Conservation (phyloP, 306 rosid genomes). For the Sechiopsis laciniata region DNA sequence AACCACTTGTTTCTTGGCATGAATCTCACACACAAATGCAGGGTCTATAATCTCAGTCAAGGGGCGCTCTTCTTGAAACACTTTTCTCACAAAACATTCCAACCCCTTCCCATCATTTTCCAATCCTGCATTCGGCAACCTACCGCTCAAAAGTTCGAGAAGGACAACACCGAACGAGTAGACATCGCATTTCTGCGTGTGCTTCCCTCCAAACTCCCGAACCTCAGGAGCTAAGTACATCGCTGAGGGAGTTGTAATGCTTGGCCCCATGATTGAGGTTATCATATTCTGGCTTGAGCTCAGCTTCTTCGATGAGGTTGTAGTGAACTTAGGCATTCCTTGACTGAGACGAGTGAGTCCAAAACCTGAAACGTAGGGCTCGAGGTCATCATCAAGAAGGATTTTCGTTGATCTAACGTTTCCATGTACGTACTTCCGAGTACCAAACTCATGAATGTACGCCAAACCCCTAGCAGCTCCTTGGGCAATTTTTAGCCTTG, state of each 20-base stretch:
- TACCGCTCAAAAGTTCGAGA: conserved; percentile 53
- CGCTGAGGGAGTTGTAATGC: conserved; percentile 35
- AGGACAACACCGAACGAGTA: conserved; percentile 63
- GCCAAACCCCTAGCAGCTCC: conserved; percentile 69
- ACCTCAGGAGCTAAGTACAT: conserved; percentile 60
- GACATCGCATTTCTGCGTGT: conserved; percentile 72
- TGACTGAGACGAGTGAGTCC: conserved; percentile 53
- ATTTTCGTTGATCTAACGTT: conserved; percentile 65
- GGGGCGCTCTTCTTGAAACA: conserved; percentile 51
- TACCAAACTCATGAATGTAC: conserved; percentile 60
- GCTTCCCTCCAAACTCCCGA: conserved; percentile 44
- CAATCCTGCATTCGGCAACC: conserved; percentile 42
- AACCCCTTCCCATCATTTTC: conserved; percentile 50
- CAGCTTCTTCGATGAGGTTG: conserved; percentile 35
- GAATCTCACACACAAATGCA: conserved; percentile 45
- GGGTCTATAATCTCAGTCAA: conserved; percentile 64
- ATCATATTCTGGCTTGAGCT: conserved; percentile 31
- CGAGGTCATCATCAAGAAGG: conserved; percentile 62
- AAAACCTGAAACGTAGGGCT: conserved; percentile 58
- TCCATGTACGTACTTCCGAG: conserved; percentile 67
- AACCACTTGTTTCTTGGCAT: conserved; percentile 63
- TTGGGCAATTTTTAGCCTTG: conserved; percentile 67
- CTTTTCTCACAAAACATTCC: conserved; percentile 51
- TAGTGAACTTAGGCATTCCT: conserved; percentile 31
- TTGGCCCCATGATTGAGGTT: conserved; percentile 34